Evolutionary conservation across 2,329 filamentous ascomycete genomes (phyloP).

Genomic region (Botrytis sinoallii): DNA sequence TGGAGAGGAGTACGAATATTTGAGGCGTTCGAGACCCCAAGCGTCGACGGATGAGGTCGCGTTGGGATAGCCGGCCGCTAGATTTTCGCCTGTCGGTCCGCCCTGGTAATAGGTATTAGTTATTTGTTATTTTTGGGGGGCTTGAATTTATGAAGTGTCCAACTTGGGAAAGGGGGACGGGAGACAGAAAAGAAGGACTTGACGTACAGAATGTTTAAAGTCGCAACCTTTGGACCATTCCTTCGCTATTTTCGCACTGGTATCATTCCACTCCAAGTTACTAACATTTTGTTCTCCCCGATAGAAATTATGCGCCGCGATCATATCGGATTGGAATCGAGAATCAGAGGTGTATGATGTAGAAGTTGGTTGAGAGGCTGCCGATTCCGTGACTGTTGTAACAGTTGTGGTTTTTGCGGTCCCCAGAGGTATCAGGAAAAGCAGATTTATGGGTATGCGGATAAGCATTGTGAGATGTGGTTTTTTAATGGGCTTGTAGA

Average conservation of each 20-base stretch:
- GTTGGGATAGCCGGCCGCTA: slow-evolving; percentile 64
- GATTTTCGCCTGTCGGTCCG: slow-evolving; percentile 70
- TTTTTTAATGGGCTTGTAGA: not conserved
- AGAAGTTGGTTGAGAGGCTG: slow-evolving; percentile 16
- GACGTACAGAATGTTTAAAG: slow-evolving; percentile 51
- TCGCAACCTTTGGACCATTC: slow-evolving; percentile 48
- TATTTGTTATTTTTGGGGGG: not conserved
- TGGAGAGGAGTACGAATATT: slow-evolving; percentile 57
- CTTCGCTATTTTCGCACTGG: slow-evolving; percentile 54
- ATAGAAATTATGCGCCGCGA: slow-evolving; percentile 66
- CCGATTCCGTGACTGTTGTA: not conserved
- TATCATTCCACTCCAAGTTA: slow-evolving; percentile 61
- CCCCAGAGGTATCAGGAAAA: not conserved
- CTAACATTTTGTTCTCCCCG: slow-evolving; percentile 60
- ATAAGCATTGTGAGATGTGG: not conserved
- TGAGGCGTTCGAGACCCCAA: slow-evolving; percentile 60
- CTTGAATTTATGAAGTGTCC: not conserved
- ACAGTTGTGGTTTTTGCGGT: not conserved
- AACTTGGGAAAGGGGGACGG: not conserved
- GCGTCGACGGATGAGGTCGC: slow-evolving; percentile 57
- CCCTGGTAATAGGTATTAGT: slow-evolving; percentile 38
- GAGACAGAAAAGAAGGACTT: not conserved
- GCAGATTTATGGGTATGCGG: not conserved
- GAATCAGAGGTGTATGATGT: slow-evolving; percentile 43
- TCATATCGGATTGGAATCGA: slow-evolving; percentile 50